Percentiles rank a stretch among this genome's conserved stretches.
Evolutionary conservation across 2,329 filamentous ascomycete species (phyloP).

Genomic region (Coccinonectria pachysandricola): DNA sequence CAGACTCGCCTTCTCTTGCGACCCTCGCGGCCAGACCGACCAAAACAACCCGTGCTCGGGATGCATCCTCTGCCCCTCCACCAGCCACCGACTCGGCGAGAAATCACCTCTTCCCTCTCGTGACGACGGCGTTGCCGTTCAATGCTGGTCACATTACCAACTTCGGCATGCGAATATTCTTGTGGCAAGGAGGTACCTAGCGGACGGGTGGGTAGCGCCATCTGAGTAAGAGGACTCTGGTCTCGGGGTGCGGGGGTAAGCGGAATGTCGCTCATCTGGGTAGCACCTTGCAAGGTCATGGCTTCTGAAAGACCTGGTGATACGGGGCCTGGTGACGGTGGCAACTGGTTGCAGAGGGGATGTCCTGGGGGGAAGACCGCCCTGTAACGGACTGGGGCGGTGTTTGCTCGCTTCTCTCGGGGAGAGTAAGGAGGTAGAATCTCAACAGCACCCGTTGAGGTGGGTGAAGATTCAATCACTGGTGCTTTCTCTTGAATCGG

Average conservation of each 20-base stretch:
- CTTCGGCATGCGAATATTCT: conserved; percentile 31
- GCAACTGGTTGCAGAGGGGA: conserved; percentile 34
- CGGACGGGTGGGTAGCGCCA: conserved; percentile 32
- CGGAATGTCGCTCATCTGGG: conserved; percentile 50
- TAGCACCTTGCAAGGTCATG: conserved; percentile 52
- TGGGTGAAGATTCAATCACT: no score
- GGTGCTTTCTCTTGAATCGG: no score
- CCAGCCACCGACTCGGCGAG: conserved; percentile 45
- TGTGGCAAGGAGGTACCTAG: conserved; percentile 35
- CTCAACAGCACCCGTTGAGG: no score
- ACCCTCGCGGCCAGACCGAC: conserved; percentile 51
- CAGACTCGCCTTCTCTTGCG: conserved; percentile 53
- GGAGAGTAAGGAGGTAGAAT: conserved; percentile 48
- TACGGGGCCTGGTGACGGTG: conserved; percentile 49
- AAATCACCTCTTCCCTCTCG: conserved; percentile 56
- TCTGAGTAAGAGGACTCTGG: conserved; percentile 8
- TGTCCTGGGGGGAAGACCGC: conserved; percentile 49
- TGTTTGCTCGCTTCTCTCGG: conserved; percentile 26
- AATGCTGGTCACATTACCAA: conserved; percentile 31
- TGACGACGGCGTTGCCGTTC: conserved; percentile 44
- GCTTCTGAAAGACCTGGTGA: conserved; percentile 52
- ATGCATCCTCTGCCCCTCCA: conserved; percentile 59
- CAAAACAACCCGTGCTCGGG: conserved; percentile 53
- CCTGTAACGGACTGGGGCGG: conserved; percentile 36
- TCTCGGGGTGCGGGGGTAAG: conserved; percentile 31